These are phyloP conservation scores for Phytophthora tubulina DNA, from an alignment of 352 stramenopile species.

Conservation along the genomic window DNA sequence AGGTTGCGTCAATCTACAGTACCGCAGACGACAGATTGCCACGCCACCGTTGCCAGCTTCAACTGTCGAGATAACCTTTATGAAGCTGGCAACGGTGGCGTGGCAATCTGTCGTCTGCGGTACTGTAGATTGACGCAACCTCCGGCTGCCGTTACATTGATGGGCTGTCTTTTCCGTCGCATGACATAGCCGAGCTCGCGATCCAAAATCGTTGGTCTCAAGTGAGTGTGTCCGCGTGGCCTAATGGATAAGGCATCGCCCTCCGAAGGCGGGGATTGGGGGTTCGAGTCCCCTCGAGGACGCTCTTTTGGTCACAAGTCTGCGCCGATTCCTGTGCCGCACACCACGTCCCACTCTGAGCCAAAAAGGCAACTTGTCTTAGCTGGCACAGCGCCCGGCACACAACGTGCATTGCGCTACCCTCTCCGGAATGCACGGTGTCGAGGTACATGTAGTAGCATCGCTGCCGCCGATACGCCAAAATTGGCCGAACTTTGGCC, in stretches of 20 bases:
- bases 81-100: not conserved
- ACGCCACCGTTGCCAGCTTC: not conserved
- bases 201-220: constrained; percentile 2
- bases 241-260: constrained; percentile 84
- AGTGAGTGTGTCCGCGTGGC: constrained; percentile 59
- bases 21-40: not conserved
- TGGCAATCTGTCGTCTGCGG: not conserved
- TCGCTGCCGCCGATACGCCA: not conserved
- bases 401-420: not conserved
- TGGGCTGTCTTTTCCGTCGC: constrained; percentile 1
- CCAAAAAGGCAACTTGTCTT: constrained; percentile 5
- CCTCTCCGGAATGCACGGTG: no score
- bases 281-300: constrained; percentile 77
- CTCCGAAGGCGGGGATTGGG: constrained; percentile 76
- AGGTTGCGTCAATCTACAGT: not conserved
- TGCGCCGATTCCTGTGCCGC: not conserved
- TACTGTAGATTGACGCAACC: not conserved
- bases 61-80: no score
- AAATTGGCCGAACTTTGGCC: not conserved
- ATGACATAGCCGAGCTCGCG: not conserved
- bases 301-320: constrained; percentile 39
- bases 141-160: no score
- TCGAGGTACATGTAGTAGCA: not conserved
- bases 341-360: not conserved
- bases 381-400: no score